A percentile compares a stretch with the other conserved stretches of the same genome.
Conservation (phyloP, 1,139 yeast genomes). For the Hansenula anomala region DNA sequence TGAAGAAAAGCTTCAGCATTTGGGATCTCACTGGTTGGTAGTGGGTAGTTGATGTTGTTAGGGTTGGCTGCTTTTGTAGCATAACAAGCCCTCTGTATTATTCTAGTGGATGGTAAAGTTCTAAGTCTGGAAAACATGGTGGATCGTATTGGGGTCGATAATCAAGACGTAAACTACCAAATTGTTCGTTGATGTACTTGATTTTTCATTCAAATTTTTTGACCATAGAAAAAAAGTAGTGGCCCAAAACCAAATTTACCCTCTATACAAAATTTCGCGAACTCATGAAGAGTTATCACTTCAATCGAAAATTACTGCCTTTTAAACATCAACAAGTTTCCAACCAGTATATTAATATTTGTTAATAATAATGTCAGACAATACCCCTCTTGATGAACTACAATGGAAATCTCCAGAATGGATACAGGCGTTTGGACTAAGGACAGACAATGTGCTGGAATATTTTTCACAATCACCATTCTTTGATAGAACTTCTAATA, state of each 20-base stretch:
- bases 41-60: constrained; percentile 32
- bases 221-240: background rate
- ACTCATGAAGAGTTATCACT: too few relatives aligned
- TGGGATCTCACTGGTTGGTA: constrained; percentile 51
- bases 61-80: background rate
- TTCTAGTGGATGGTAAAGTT: background rate
- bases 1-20: constrained; percentile 69
- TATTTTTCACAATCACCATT: constrained; percentile 93
- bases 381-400: constrained; percentile 64
- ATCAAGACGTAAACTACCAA: too few relatives aligned
- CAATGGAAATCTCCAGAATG: constrained; percentile 99
- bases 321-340: too few relatives aligned
- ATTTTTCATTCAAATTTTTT: too few relatives aligned
- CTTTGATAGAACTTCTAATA: constrained; percentile 89
- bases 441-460: constrained; percentile 86
- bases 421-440: constrained; percentile 82
- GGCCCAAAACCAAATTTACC: background rate
- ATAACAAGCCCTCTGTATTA: constrained; percentile 1
- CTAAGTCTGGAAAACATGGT: background rate
- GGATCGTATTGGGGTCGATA: too few relatives aligned
- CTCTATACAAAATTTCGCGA: too few relatives aligned
- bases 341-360: too few relatives aligned
- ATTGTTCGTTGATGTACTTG: background rate
- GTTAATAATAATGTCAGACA: constrained; percentile 6
- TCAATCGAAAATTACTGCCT: too few relatives aligned